phyloP scores from a whole-genome alignment of 176 grass and related monocot species.

The Carex littledalei region DNA sequence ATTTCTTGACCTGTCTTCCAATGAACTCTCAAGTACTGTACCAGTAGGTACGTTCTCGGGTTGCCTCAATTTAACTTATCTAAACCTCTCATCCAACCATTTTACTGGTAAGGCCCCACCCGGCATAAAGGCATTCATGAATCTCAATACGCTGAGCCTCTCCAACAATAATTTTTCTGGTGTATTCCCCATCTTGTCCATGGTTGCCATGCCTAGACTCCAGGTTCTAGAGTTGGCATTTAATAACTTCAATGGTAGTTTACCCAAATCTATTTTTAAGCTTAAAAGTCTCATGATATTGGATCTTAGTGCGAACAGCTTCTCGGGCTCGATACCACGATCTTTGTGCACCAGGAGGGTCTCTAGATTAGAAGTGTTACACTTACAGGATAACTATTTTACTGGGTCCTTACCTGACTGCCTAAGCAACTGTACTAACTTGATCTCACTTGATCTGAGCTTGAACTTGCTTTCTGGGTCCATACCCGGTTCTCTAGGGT shows the following conservation, averaged over 20 bases:
- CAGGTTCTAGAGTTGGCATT: slow-evolving; percentile 43
- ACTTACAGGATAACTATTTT: slow-evolving; percentile 31
- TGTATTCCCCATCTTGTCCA: slow-evolving; percentile 35
- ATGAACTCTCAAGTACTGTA: slow-evolving; percentile 38
- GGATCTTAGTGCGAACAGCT: slow-evolving; percentile 78
- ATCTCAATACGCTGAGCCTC: slow-evolving; percentile 48
- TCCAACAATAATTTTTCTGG: slow-evolving; percentile 79
- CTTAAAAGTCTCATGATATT: slow-evolving; percentile 51
- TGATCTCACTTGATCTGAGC: slow-evolving; percentile 33
- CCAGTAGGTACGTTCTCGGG: slow-evolving; percentile 25
- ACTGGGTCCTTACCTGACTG: neutral
- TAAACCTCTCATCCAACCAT: slow-evolving; percentile 75
- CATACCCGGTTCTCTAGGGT: slow-evolving; percentile 16
- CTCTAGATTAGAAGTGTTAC: neutral
- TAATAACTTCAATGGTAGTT: slow-evolving; percentile 55
- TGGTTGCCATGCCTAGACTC: slow-evolving; percentile 34
- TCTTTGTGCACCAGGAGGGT: slow-evolving; percentile 36
- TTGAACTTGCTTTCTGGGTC: slow-evolving; percentile 19
- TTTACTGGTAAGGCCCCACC: slow-evolving; percentile 47
- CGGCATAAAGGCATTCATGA: slow-evolving; percentile 34
- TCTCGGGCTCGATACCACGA: slow-evolving; percentile 49
- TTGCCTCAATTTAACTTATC: slow-evolving; percentile 33
- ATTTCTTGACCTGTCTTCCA: slow-evolving; percentile 74
- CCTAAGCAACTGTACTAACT: slow-evolving; percentile 18
- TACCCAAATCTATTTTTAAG: slow-evolving; percentile 37